A percentile compares a stretch with the other conserved stretches of the same genome.
Evolutionary conservation across 2,329 filamentous ascomycete species (phyloP).

Genomic region (Metarhizium guizhouense): DNA sequence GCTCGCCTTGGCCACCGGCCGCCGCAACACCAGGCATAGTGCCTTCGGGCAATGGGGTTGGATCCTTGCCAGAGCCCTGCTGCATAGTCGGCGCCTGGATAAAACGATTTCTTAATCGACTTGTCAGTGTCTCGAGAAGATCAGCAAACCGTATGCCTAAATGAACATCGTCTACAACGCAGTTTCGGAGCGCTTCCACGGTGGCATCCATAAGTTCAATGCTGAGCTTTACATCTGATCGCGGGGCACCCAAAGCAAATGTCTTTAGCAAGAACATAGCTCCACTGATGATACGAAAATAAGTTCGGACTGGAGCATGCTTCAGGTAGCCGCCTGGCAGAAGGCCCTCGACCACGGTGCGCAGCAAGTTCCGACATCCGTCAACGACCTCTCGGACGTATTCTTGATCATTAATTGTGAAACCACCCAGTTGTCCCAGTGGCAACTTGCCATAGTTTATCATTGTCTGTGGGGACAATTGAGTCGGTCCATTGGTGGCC

Average conservation of each 20-base stretch:
- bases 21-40: constrained; percentile 8
- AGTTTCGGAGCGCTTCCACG: constrained; percentile 64
- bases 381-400: constrained; percentile 71
- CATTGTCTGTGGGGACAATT: constrained; percentile 54
- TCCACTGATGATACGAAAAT: constrained; percentile 78
- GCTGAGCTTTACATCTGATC: constrained; percentile 67
- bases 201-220: constrained; percentile 68
- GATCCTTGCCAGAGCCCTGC: constrained; percentile 29
- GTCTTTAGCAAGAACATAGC: constrained; percentile 81
- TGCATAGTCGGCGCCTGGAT: constrained; percentile 51
- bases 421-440: constrained; percentile 54
- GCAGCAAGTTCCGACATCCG: constrained; percentile 66
- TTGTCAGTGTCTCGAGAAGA: constrained; percentile 69
- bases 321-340: constrained; percentile 68
- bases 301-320: constrained; percentile 74
- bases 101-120: constrained; percentile 64
- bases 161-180: constrained; percentile 78
- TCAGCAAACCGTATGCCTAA: constrained; percentile 78
- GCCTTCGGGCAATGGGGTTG: constrained; percentile 29
- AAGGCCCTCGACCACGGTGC: constrained; percentile 68
- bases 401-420: constrained; percentile 58
- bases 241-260: constrained; percentile 71
- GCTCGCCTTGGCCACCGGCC: constrained; percentile 12
- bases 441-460: constrained; percentile 57
- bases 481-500: constrained; percentile 15